Evolutionary conservation across 2,329 filamentous ascomycete species (phyloP).

Genomic region (Colletotrichum euphorbiae): DNA sequence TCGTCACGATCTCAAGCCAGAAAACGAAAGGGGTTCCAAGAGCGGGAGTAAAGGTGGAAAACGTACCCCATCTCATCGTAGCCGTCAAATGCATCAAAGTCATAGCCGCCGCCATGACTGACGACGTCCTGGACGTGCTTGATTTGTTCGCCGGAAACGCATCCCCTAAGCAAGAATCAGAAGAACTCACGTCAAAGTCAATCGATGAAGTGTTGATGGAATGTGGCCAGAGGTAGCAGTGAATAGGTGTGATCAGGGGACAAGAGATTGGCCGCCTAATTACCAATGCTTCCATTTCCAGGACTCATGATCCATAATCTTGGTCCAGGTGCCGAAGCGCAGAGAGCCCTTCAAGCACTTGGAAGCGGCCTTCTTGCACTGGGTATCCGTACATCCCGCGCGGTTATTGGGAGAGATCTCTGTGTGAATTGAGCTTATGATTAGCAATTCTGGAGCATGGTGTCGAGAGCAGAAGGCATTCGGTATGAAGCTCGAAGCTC

Average conservation of each 20-base stretch:
- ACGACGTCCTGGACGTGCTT: conserved; percentile 71
- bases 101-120: conserved; percentile 59
- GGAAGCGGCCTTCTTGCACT: conserved; percentile 75
- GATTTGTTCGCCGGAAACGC: conserved; percentile 82
- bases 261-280: conserved; percentile 44
- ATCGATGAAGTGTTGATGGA: not conserved
- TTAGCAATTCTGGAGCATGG: conserved; percentile 1
- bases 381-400: conserved; percentile 77
- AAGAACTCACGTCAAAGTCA: not conserved
- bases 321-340: conserved; percentile 80
- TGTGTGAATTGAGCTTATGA: conserved; percentile 57
- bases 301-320: conserved; percentile 68
- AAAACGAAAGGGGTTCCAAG: no score
- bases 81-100: conserved; percentile 80
- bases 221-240: not conserved
- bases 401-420: conserved; percentile 78
- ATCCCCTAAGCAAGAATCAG: conserved; percentile 74
- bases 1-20: not conserved
- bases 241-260: not conserved
- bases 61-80: conserved; percentile 76
- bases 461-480: not conserved
- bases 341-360: conserved; percentile 86
- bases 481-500: not conserved
- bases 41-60: not conserved
- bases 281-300: conserved; percentile 93